Base-by-base conservation (phyloP, 805 yeast species). In the Saturnispora sekii region DNA sequence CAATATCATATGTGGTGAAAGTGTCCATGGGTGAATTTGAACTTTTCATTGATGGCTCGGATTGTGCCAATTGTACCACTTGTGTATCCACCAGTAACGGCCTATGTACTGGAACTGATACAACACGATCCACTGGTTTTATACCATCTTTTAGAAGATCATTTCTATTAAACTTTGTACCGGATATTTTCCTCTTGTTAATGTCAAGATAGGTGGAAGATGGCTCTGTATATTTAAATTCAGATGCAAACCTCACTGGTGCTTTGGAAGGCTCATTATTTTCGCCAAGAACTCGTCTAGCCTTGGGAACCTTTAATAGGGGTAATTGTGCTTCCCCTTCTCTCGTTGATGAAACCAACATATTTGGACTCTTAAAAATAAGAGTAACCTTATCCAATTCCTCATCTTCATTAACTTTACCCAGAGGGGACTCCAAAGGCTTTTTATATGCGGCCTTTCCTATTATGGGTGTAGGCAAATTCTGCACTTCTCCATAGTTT, bases 41-140 rank as follows among this genome's bases (percentile, higher is more conserved):
- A 17, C 29, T 15, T 21, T 40, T 30, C 3, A 30, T 12, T 4
- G 42, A 38, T 32, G 40, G 31, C 16, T 34, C 41, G 26, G 40
- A 35, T 21, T 21, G 26, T 3, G 26, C 8, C 8, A 6, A 21
- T 21, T 21, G 26, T 21, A 8, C 26, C 26, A 21, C 26, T 21
- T 21, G 26, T 21, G 26, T 21, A 21, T 21, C 26, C 26, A 21
- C 26, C 26, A 21, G 7, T 5, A 21, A 21, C 26, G 26, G 59
- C 53, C 28, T 55, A 49, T 33, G 48, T 41, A 26, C 33, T 0
- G 65, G 65, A 6, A 59, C 51, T 5, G 64, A 57, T 3, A 51
- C 64, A 9, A 58, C 51, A 47, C 65, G 50, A 38, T 55, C 56
- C 4, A 59, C 55, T 1, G 64, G 64, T 35, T 49, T 54, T 5